Evolutionary conservation across 306 rosid species (phyloP), one percentile per base, ranked within the genome.

Genomic region (Lathyrus aphaca): DNA sequence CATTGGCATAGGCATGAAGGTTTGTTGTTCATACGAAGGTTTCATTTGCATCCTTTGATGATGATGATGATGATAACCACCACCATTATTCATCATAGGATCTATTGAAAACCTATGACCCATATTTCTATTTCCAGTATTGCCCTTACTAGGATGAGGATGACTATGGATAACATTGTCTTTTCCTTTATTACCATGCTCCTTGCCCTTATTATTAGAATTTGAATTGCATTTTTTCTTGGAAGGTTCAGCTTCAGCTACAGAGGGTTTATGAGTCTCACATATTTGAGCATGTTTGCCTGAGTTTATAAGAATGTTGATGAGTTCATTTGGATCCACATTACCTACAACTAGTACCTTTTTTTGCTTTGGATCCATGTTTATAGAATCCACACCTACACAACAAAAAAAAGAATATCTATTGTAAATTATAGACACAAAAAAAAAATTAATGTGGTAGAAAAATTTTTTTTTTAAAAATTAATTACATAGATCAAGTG

Each of bases 1-100:
- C 94, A 87, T 83, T 93, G 84, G 69, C 96, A 89, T 87, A 3
- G 84, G 82, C 95, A 87, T 63, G 81, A 81, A 84, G 60, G 78
- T 79, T 8, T 75, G 79, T 45, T 77, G 79, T 45, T 78, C 79
- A 10, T 81, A 79, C 3, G 73, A 46, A 16, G 64, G 82, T 16
- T 81, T 87, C 83, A 85, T 78, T 30, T 82, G 87, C 86, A 83
- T 74, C 16, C 92, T 90, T 75, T 69, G 95, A 61, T 80, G 74
- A 64, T 82, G 89, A 66, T 79, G 72, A 67, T 85, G 89, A 66
- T 79, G 72, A 67, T 85, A 79, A 2, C 83, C 88, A 32, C 81
- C 77, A 12, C 82, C 80, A 37, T 87, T 85, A 50, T 15, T 59
- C 68, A 45, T 46, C 38, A 12, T 25, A 0, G 64, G 64, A 17